A percentile compares a stretch with the other conserved stretches of the same genome.
Conservation (phyloP, 2,329 filamentous ascomycete genomes). For the Cordyceps cateniannulata region DNA sequence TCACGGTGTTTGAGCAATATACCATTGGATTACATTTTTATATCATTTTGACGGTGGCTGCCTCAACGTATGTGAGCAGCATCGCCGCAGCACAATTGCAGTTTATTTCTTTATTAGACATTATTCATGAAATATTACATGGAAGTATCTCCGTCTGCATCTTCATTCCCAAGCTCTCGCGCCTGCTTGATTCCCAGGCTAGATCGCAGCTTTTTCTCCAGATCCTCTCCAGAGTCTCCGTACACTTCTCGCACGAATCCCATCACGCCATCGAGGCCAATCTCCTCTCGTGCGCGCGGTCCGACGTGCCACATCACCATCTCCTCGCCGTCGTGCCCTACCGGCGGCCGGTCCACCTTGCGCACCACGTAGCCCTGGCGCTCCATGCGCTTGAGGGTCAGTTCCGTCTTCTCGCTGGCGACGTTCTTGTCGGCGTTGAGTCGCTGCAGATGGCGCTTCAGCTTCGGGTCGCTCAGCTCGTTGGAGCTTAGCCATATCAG, state of each 20-base stretch:
- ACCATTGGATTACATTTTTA: slow-evolving; percentile 14
- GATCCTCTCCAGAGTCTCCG: slow-evolving; percentile 44
- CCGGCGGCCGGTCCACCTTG: slow-evolving; percentile 54
- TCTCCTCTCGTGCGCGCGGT: slow-evolving; percentile 76
- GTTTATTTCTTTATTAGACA: not conserved
- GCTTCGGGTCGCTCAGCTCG: slow-evolving; percentile 67
- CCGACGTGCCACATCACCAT: slow-evolving; percentile 77
- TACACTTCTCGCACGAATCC: slow-evolving; percentile 60
- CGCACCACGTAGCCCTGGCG: slow-evolving; percentile 79
- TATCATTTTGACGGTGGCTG: not conserved
- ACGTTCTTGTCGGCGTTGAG: slow-evolving; percentile 71
- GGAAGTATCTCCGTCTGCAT: slow-evolving; percentile 15
- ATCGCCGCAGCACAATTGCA: not conserved
- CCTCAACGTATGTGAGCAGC: not conserved
- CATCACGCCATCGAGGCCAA: slow-evolving; percentile 69
- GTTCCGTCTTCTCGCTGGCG: slow-evolving; percentile 68
- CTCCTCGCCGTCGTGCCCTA: slow-evolving; percentile 60
- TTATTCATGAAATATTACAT: not conserved
- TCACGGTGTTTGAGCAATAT: slow-evolving; percentile 21
- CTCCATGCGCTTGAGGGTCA: slow-evolving; percentile 65
- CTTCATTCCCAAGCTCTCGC: slow-evolving; percentile 21
- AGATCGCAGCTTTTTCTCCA: slow-evolving; percentile 53
- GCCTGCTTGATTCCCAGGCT: slow-evolving; percentile 50
- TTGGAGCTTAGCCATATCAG: slow-evolving; percentile 71
- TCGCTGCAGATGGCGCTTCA: slow-evolving; percentile 67